Evolutionary conservation across 2,329 filamentous ascomycete species (phyloP), one percentile per base, ranked within the genome.

Genomic region (Ophiostoma sp.): DNA sequence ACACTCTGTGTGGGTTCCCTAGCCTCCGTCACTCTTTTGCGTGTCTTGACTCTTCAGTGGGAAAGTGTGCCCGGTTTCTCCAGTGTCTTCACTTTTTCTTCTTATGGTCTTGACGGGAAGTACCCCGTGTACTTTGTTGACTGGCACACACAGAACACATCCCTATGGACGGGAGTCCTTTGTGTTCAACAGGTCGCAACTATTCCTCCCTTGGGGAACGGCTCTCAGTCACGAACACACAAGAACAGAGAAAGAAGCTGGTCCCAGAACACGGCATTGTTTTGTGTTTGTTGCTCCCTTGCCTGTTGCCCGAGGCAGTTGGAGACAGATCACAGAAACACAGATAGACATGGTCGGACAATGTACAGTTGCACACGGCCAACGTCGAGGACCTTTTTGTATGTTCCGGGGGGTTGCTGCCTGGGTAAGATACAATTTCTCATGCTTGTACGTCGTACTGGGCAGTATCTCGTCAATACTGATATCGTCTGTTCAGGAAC

Each of bases 1-100:
- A 71, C 55, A 71, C 69, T 45, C 55, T 64, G 39, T 45, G 69
- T 59, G 69, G 39, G 19, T 63, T 45, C 12, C 22, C 69, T 69
- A 28, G 61, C 19, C 17, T 63, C 57, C n/a, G 31, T 22, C 33
- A 22, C 19, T 63, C 33, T 22, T 42, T 39, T 55, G 22, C 11
- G 22, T 55, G 22, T 25, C 8, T 52, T 52, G 5, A 19, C 15
- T 52, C n/a, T 55, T 28, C 50, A 55, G n/a, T 55, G n/a, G 3
- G 7, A 3, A 11, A 25, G 9, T 22, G n/a, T 19, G 48, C n/a
- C 50, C 19, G 11, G 6, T 52, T 63, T 19, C 15, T 12, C 9
- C 6, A 42, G 39, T 42, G 39, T 42, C 19, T 39, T 63, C 59
- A 61, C 31, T 63, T 63, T 63, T 63, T 36, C 59, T 63, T 12